Evolutionary conservation across 148 eudicot genomes (phyloP).

Genomic region (Amaranthus palmeri): DNA sequence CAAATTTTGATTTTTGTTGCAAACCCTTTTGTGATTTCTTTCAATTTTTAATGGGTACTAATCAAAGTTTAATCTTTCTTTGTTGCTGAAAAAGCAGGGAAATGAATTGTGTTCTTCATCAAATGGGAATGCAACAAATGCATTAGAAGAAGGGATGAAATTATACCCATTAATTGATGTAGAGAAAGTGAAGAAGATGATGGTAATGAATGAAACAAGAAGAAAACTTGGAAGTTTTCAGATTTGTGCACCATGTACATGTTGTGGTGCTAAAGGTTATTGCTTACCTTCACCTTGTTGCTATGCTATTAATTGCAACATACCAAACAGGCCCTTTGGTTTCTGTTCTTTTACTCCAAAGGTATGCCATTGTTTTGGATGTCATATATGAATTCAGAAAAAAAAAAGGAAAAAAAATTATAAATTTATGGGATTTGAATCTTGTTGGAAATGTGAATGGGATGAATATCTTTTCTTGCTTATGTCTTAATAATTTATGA

Average conservation of each 20-base stretch:
- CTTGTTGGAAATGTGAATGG: constrained; percentile 29
- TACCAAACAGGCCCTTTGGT: constrained; percentile 93
- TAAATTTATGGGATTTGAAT: constrained; percentile 4
- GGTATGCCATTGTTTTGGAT: constrained; percentile 87
- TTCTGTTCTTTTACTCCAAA: constrained; percentile 86
- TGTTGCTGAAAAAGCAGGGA: constrained; percentile 27
- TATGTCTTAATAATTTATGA: constrained; percentile 4
- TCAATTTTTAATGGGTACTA: neutral
- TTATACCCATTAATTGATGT: constrained; percentile 54
- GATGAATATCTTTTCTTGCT: constrained; percentile 40
- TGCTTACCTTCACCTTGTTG: constrained; percentile 93
- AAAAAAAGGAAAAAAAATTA: neutral
- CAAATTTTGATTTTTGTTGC: neutral
- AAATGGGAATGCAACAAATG: constrained; percentile 27
- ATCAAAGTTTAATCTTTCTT: constrained; percentile 9
- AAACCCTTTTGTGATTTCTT: neutral
- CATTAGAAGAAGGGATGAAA: constrained; percentile 21
- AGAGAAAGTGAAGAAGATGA: constrained; percentile 39
- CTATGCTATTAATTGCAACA: constrained; percentile 95
- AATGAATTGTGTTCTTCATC: constrained; percentile 31
- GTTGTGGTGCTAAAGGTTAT: constrained; percentile 67
- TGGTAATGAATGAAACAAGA: constrained; percentile 71
- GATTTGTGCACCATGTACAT: constrained; percentile 85
- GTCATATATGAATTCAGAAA: constrained; percentile 46
- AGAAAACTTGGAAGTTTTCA: constrained; percentile 71